phyloP scores from a whole-genome alignment of 139 green algal species.

The Chlamydomonas sphaeroides region DNA sequence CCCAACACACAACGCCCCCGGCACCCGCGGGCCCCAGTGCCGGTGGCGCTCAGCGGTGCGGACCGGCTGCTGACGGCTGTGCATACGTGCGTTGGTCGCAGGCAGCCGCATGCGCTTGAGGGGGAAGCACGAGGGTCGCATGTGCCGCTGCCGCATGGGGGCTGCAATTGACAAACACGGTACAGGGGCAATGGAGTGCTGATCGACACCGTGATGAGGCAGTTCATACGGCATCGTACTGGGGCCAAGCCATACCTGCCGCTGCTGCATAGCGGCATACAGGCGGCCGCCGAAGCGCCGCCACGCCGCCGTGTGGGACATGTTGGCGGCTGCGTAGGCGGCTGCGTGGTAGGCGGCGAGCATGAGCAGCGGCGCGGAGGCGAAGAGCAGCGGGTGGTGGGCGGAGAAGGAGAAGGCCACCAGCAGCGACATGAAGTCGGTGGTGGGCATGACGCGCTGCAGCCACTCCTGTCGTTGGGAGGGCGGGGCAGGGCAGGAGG shows the following conservation, averaged over 20 bases:
- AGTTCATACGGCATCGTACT: no score
- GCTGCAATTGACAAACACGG: no score
- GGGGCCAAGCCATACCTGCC: not conserved
- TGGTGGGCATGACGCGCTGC: constrained; percentile 25
- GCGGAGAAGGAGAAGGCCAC: constrained; percentile 16
- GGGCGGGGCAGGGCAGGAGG: not conserved
- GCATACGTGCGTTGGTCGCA: no score
- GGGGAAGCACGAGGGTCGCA: no score
- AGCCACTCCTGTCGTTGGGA: constrained; percentile 6
- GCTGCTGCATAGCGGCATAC: not conserved
- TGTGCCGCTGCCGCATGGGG: no score
- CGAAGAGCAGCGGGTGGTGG: constrained; percentile 2
- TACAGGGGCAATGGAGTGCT: no score
- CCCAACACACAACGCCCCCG: no score
- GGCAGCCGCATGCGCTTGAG: no score
- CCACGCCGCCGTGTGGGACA: not conserved
- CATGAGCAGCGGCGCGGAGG: not conserved
- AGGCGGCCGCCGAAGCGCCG: not conserved
- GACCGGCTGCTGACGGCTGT: no score
- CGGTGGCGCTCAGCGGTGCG: no score
- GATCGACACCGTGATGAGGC: no score
- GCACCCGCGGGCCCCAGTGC: no score
- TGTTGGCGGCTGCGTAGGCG: constrained; percentile 7
- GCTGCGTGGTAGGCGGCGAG: constrained; percentile 29
- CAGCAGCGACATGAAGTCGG: constrained; percentile 19